These are phyloP conservation scores for Talaromyces sp. DNA, from an alignment of 2,329 filamentous ascomycete genomes.

Conservation along the genomic window DNA sequence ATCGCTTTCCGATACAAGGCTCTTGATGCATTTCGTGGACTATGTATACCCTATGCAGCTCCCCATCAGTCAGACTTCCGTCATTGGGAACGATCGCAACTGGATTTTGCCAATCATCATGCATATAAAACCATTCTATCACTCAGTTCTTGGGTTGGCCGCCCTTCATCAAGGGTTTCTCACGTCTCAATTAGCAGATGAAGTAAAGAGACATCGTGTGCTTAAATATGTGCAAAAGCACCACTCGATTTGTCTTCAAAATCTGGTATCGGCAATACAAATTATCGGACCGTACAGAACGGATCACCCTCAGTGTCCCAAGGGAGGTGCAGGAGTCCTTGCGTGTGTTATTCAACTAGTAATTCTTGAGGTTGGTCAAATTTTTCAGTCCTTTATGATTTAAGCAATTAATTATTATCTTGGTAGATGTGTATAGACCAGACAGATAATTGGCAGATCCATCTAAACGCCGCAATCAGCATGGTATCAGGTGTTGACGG, in stretches of 20 bases:
- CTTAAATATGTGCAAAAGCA: constrained; percentile 2
- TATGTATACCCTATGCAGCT: constrained; percentile 1
- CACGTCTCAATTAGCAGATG: background rate
- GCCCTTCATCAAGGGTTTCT: constrained; percentile 5
- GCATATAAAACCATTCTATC: constrained; percentile 9
- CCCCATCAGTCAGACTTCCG: background rate
- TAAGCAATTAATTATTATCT: background rate
- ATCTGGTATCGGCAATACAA: background rate
- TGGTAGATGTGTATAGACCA: constrained; percentile 7
- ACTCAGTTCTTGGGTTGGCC: constrained; percentile 1
- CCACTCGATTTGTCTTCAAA: constrained; percentile 1
- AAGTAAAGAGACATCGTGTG: background rate
- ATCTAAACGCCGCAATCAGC: constrained; percentile 3
- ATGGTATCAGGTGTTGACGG: constrained; percentile 1
- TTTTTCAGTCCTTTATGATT: background rate
- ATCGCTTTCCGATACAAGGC: constrained; percentile 6
- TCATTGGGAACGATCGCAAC: background rate
- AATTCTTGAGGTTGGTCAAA: background rate
- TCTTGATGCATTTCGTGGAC: constrained; percentile 8
- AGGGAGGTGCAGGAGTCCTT: constrained; percentile 2
- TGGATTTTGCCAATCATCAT: constrained; percentile 6
- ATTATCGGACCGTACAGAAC: background rate
- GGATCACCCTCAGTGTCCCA: background rate
- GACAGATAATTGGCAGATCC: constrained; percentile 9
- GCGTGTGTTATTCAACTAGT: constrained; percentile 8